Percentiles rank a stretch among this genome's conserved stretches.
These are phyloP conservation scores for Nepenthes gracilis DNA, from an alignment of 148 eudicot species.

Conservation along the genomic window DNA sequence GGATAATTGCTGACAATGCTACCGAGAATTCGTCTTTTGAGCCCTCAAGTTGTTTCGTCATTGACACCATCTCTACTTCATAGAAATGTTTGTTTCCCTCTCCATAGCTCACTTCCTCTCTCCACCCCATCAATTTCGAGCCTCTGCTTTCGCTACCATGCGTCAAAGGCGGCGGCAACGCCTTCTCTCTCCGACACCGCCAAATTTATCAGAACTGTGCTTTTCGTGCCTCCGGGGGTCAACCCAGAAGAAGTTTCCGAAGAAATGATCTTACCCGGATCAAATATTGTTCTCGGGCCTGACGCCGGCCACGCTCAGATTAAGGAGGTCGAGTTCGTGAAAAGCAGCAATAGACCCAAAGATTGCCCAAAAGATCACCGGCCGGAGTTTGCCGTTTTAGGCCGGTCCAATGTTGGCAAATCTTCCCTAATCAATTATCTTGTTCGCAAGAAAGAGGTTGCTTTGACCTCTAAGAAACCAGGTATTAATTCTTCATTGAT, in stretches of 20 bases:
- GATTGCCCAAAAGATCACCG: slow-evolving; percentile 70
- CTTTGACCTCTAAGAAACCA: slow-evolving; percentile 85
- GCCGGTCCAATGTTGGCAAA: slow-evolving; percentile 91
- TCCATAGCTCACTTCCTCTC: slow-evolving; percentile 7
- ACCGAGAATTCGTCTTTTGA: slow-evolving; percentile 17
- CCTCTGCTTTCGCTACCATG: slow-evolving; percentile 9
- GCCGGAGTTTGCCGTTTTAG: slow-evolving; percentile 88
- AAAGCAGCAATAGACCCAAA: slow-evolving; percentile 58
- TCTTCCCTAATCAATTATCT: slow-evolving; percentile 76
- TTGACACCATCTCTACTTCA: background rate
- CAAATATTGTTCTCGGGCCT: slow-evolving; percentile 77
- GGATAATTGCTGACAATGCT: slow-evolving; percentile 9
- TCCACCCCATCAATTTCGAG: slow-evolving; percentile 1
- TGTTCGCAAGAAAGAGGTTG: slow-evolving; percentile 74
- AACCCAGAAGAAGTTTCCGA: slow-evolving; percentile 54
- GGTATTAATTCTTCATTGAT: slow-evolving; percentile 16
- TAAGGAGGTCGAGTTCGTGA: slow-evolving; percentile 65
- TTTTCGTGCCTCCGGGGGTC: slow-evolving; percentile 78
- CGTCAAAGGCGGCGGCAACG: no score
- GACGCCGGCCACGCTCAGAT: slow-evolving; percentile 76
- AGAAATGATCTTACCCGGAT: slow-evolving; percentile 60
- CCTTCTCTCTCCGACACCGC: slow-evolving; percentile 15
- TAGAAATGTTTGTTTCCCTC: slow-evolving; percentile 5
- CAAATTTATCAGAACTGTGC: slow-evolving; percentile 25
- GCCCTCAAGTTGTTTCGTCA: slow-evolving; percentile 18